A percentile compares a stretch with the other conserved stretches of the same genome.
These are phyloP conservation scores for Alloteropsis angusta DNA, from an alignment of 202 grass and related monocot genomes.

Conservation along the genomic window DNA sequence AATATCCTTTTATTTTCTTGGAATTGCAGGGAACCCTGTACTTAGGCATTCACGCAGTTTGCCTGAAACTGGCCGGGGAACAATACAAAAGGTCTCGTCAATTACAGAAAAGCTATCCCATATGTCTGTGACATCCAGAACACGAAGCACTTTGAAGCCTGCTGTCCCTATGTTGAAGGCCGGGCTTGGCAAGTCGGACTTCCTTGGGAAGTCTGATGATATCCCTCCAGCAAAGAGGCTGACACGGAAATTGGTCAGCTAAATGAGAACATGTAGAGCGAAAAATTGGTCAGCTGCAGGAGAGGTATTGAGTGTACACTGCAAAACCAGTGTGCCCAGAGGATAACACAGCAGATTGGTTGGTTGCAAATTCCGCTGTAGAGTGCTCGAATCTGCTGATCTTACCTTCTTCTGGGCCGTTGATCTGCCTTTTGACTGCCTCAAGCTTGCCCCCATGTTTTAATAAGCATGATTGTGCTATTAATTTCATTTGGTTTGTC, in stretches of 20 bases:
- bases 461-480: constrained; percentile 35
- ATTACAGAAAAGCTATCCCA: constrained; percentile 55
- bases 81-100: constrained; percentile 43
- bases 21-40: constrained; percentile 32
- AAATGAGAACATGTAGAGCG: constrained; percentile 5
- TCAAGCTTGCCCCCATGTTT: constrained; percentile 13
- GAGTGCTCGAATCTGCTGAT: constrained; percentile 12
- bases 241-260: constrained; percentile 67
- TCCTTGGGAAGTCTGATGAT: constrained; percentile 49
- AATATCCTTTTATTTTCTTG: not conserved
- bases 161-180: constrained; percentile 61
- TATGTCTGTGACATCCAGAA: constrained; percentile 53
- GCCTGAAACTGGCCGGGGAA: constrained; percentile 36
- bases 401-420: not conserved
- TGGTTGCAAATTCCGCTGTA: not conserved
- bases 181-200: constrained; percentile 57
- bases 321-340: constrained; percentile 23
- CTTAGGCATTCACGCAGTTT: constrained; percentile 50
- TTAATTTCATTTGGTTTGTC: constrained; percentile 28
- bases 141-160: constrained; percentile 34
- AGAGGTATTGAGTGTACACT: not conserved
- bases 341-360: not conserved
- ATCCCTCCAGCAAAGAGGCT: constrained; percentile 64
- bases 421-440: not conserved
- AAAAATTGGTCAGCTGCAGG: not conserved